These are phyloP conservation scores for Trichoderma breve DNA, from an alignment of 2,329 filamentous ascomycete genomes.

Conservation along the genomic window DNA sequence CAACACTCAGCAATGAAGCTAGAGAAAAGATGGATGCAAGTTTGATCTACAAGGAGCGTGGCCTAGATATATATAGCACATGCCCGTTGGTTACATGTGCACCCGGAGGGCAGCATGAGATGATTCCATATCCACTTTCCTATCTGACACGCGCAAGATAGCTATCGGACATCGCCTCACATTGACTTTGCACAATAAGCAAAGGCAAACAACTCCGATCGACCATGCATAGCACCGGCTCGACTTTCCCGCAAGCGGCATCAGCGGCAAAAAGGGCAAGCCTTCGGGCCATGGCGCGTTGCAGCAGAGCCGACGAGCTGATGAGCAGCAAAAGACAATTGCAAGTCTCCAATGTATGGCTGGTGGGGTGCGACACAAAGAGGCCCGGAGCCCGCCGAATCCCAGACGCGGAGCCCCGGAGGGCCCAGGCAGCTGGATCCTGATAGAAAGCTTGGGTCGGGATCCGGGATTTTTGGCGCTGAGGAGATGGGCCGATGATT, in stretches of 20 bases:
- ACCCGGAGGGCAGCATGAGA: not conserved
- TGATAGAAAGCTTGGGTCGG: not conserved
- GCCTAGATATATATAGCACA: not conserved
- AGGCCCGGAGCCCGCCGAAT: slow-evolving; percentile 32
- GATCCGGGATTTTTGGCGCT: not conserved
- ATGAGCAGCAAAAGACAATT: not conserved
- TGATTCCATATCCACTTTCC: not conserved
- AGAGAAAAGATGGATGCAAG: not conserved
- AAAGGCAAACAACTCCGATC: not conserved
- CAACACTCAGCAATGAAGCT: not conserved
- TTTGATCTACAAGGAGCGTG: not conserved
- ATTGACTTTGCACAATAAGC: not conserved
- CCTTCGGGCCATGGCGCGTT: not conserved
- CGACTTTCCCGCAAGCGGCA: slow-evolving; percentile 9
- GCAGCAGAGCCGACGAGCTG: not conserved
- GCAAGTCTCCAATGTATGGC: not conserved
- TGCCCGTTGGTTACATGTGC: not conserved
- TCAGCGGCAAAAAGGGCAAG: slow-evolving; percentile 10
- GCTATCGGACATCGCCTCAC: slow-evolving; percentile 14
- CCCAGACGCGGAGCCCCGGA: slow-evolving; percentile 25
- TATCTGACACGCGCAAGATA: not conserved
- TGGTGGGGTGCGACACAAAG: not conserved
- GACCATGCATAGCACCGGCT: not conserved
- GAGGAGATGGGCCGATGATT: slow-evolving; percentile 3
- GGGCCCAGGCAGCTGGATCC: not conserved